Conservation (phyloP, 306 rosid genomes). For the Oemleria cerasiformis region DNA sequence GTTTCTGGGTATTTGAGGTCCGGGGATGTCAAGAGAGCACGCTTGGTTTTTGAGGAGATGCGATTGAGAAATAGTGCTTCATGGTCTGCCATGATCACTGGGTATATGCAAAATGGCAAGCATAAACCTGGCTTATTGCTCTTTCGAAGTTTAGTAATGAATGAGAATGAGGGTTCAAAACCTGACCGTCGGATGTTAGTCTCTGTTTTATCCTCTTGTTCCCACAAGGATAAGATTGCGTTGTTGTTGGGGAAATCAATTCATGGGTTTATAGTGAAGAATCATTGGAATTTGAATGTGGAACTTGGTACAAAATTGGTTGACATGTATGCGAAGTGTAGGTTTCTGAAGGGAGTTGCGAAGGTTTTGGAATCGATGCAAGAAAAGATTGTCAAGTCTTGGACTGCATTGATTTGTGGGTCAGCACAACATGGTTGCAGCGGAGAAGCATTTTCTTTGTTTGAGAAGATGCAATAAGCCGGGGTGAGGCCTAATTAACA, state of each 20-base stretch:
- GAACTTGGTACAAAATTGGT: constrained; percentile 55
- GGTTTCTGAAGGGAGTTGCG: constrained; percentile 22
- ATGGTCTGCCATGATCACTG: constrained; percentile 57
- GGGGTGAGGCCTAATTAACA: constrained; percentile 21
- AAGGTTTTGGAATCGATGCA: constrained; percentile 19
- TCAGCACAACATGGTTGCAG: constrained; percentile 26
- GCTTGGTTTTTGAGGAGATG: constrained; percentile 41
- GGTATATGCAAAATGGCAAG: constrained; percentile 25
- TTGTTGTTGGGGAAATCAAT: constrained; percentile 56
- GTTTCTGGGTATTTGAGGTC: constrained; percentile 48
- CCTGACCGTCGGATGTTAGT: constrained; percentile 33
- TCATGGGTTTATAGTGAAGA: constrained; percentile 50
- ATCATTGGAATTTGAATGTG: constrained; percentile 50
- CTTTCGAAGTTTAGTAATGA: constrained; percentile 54
- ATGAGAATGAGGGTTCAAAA: no score
- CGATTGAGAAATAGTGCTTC: constrained; percentile 40
- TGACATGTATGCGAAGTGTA: constrained; percentile 30
- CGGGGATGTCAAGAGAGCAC: constrained; percentile 37
- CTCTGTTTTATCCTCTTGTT: constrained; percentile 47
- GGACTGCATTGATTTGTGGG: constrained; percentile 32
- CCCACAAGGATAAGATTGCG: constrained; percentile 43
- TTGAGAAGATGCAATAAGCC: constrained; percentile 15
- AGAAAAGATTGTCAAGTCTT: constrained; percentile 15
- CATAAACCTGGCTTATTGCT: constrained; percentile 31
- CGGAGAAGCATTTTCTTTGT: constrained; percentile 13